Conservation (phyloP, 768 basidiomycete species). For the Lentinus brumalis region DNA sequence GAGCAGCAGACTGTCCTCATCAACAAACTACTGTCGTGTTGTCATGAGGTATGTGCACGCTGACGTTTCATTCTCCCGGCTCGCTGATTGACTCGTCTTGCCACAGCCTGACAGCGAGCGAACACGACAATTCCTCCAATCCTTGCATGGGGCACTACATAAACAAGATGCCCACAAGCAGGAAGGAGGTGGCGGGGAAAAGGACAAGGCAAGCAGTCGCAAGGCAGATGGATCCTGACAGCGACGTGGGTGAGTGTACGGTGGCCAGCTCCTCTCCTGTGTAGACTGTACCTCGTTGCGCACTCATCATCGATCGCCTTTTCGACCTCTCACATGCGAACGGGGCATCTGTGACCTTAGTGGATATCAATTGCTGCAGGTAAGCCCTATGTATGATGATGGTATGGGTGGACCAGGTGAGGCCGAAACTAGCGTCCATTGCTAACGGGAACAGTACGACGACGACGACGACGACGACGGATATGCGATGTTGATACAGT, state of each 20-base stretch:
- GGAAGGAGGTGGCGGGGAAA: neutral
- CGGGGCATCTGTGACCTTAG: neutral
- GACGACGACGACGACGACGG: conserved; percentile 16
- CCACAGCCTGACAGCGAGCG: conserved; percentile 78
- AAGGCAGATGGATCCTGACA: conserved; percentile 20
- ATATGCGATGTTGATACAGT: conserved; percentile 20
- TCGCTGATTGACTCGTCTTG: conserved; percentile 1
- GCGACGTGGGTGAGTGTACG: conserved; percentile 15
- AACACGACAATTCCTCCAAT: conserved; percentile 57
- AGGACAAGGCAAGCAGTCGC: conserved; percentile 15
- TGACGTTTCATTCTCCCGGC: conserved; percentile 1
- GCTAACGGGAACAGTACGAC: conserved; percentile 16
- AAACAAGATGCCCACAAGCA: conserved; percentile 4
- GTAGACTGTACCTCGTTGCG: conserved; percentile 7
- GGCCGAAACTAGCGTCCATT: conserved; percentile 1
- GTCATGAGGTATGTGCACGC: conserved; percentile 71
- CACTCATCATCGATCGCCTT: conserved; percentile 9
- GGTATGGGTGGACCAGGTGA: neutral
- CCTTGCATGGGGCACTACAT: conserved; percentile 16
- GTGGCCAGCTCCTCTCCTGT: conserved; percentile 6
- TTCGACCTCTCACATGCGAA: neutral
- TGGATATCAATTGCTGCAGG: neutral
- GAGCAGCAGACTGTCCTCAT: conserved; percentile 78
- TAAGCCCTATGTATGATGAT: neutral
- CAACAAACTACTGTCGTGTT: conserved; percentile 82